Percentiles rank a stretch among this genome's conserved stretches.
phyloP scores from a whole-genome alignment of 768 basidiomycete genomes.

The Pisolithus orientalis region DNA sequence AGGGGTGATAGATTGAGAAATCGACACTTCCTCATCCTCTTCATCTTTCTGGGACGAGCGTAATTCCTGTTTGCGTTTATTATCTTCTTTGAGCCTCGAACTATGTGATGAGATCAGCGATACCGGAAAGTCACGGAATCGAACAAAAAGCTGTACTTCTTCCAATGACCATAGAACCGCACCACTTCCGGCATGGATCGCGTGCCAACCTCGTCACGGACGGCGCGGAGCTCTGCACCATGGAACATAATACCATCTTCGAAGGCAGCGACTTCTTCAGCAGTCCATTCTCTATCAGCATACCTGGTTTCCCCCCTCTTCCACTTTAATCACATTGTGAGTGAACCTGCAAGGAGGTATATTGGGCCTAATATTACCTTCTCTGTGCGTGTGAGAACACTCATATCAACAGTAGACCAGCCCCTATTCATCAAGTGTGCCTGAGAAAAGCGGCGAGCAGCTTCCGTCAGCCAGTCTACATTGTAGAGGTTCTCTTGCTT shows the following conservation, averaged over 20 bases:
- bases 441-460: slow-evolving; percentile 63
- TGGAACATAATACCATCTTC: slow-evolving; percentile 69
- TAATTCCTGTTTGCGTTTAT: slow-evolving; percentile 40
- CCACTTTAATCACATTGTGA: slow-evolving; percentile 44
- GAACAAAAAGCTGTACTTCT: slow-evolving; percentile 46
- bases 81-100: slow-evolving; percentile 63
- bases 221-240: slow-evolving; percentile 74
- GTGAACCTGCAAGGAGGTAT: neutral
- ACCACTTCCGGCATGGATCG: slow-evolving; percentile 73
- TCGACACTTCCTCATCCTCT: slow-evolving; percentile 19
- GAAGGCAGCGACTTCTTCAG: slow-evolving; percentile 65
- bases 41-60: slow-evolving; percentile 26
- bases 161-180: slow-evolving; percentile 82
- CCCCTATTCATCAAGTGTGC: slow-evolving; percentile 53
- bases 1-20: slow-evolving; percentile 26
- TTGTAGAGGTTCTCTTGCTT: slow-evolving; percentile 46
- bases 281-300: slow-evolving; percentile 65
- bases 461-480: slow-evolving; percentile 83
- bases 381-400: slow-evolving; percentile 45
- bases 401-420: slow-evolving; percentile 60
- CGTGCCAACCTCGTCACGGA: slow-evolving; percentile 66
- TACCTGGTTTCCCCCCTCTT: slow-evolving; percentile 61
- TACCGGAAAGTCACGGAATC: neutral
- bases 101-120: slow-evolving; percentile 30
- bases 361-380: slow-evolving; percentile 46